Evolutionary conservation across 495 filamentous ascomycete species (phyloP), one percentile per base, ranked within the genome.

Genomic region (Xylona heveae): DNA sequence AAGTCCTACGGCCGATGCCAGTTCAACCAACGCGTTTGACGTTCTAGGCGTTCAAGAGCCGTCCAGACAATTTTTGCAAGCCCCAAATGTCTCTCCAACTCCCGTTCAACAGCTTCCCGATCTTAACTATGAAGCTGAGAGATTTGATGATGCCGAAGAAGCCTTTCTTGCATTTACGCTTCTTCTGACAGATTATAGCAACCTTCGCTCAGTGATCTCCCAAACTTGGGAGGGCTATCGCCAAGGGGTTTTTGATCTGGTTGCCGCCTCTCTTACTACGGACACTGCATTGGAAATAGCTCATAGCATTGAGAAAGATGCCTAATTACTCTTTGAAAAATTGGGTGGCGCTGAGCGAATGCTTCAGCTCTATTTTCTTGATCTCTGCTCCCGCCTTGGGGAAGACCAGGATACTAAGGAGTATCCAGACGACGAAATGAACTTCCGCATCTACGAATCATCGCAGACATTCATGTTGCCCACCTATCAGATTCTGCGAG

Each of bases 271-370:
- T 10, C 35, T 58, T 22, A 45, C 48, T 0, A 52, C 53, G 4
- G 53, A 60, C 27, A 57, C 57, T 0, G 52, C 57, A 5, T 41
- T 58, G 9, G 50, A 53, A 14, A 38, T 61, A 28, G 57, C 50
- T 12, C 39, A 45, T 9, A 34, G 36, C 22, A 33, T 53, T 38
- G 52, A 46, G 33, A 43, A 58, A 5, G 53, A 58, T 4, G 37
- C 47, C n/a, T 19, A 33, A 8, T 43, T 41, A n/a, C 24, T 40
- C n/a, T 38, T 56, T 14, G 33, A 44, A 4, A 20, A 35, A 2
- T 40, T 50, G 8, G 42, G 42, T 1, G 50, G 43, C 8, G 33
- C 42, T 15, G 16, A 35, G 19, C 28, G 19, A 6, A 36, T 56
- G 13, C 30, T 56, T 9, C 20, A 33, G 0, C 20, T 32, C 12